Conservation (phyloP, 345 rosid species). For the Eucalyptus grandis region DNA sequence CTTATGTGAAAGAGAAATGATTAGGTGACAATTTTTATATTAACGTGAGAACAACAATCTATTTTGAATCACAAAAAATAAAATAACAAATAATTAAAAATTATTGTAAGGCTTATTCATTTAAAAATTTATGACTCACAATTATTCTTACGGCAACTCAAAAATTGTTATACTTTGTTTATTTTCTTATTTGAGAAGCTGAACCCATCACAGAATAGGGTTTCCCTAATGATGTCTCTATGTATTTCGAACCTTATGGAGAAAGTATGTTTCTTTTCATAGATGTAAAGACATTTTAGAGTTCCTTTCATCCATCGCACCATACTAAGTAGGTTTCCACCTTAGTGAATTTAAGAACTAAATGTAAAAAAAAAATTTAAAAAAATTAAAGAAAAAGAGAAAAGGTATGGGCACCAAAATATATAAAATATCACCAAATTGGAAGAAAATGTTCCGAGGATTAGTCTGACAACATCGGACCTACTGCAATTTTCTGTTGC, state of each 20-base stretch:
- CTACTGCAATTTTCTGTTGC: background rate
- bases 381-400: background rate
- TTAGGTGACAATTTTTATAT: too few relatives aligned
- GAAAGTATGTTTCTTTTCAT: background rate
- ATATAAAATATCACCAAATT: background rate
- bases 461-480: background rate
- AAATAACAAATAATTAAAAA: too few relatives aligned
- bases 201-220: background rate
- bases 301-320: background rate
- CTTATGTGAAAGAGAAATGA: background rate
- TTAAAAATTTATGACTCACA: too few relatives aligned
- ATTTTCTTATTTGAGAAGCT: background rate
- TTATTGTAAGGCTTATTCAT: too few relatives aligned
- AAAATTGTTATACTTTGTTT: too few relatives aligned
- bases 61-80: rapidly evolving
- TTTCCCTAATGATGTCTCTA: background rate
- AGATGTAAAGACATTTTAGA: background rate
- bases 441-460: background rate
- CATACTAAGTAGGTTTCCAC: background rate
- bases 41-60: too few relatives aligned
- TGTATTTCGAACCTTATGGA: background rate
- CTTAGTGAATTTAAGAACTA: background rate
- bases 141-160: too few relatives aligned
- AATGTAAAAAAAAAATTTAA: background rate
- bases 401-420: background rate